These are phyloP conservation scores for Aspergillus carbonarius DNA, from an alignment of 2,329 filamentous ascomycete species.

Conservation along the genomic window DNA sequence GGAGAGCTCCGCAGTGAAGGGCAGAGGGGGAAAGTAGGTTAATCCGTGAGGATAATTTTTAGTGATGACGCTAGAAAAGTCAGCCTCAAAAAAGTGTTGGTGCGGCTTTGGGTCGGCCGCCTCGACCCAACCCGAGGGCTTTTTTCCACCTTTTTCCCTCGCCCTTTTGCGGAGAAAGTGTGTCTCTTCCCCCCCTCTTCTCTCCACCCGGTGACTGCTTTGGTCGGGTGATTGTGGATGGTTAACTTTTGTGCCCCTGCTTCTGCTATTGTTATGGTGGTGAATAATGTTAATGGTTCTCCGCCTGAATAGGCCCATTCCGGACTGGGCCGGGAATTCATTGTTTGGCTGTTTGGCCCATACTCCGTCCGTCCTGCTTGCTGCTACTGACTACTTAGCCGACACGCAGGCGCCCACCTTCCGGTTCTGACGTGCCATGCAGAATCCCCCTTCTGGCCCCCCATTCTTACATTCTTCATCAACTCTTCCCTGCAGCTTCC, in stretches of 20 bases:
- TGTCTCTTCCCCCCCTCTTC: neutral
- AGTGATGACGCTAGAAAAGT: constrained; percentile 45
- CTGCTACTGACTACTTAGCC: neutral
- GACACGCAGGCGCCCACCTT: neutral
- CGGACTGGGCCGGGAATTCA: neutral
- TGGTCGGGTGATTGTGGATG: neutral
- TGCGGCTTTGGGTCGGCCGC: constrained; percentile 21
- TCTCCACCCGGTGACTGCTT: neutral
- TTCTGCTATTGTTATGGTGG: neutral
- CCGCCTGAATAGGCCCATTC: neutral
- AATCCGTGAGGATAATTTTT: constrained; percentile 44
- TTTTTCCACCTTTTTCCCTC: constrained; percentile 12
- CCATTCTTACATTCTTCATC: neutral
- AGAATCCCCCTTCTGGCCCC: too few species aligned
- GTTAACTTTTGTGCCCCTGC: neutral
- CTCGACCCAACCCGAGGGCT: constrained; percentile 26
- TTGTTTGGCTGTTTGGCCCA: neutral
- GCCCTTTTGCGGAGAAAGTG: constrained; percentile 4
- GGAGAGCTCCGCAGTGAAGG: constrained; percentile 27
- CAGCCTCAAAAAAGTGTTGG: constrained; percentile 35
- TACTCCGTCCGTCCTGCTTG: neutral
- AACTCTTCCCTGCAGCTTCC: neutral
- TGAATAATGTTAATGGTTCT: neutral
- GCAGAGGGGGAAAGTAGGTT: constrained; percentile 34
- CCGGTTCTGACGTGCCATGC: too few species aligned